Evolutionary conservation across 768 basidiomycete species (phyloP), one percentile per base, ranked within the genome.

Genomic region (Tremella yokohamensis): DNA sequence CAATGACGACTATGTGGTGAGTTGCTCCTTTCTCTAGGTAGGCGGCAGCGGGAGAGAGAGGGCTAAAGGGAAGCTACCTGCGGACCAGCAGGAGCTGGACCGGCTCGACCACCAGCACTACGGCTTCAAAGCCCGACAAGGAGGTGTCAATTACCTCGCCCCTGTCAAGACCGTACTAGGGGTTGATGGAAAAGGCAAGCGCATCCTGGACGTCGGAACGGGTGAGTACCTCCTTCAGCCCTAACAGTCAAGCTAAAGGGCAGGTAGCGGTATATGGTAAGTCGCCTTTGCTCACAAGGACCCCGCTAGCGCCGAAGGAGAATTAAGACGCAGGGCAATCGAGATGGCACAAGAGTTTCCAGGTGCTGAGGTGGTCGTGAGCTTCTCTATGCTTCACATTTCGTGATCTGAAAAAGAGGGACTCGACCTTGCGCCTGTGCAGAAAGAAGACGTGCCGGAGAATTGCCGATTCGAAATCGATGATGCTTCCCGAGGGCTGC

Each of bases 261-360:
- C 24, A 64, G 62, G 59, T 47, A 54, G 58, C 1, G 62, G 58
- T 4, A 54, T 64, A 24, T 63, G 62, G 62, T 63, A 9, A 52
- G 62, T 18, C 34, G 16, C 22, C n/a, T 49, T 8, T 45, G n/a
- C 29, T n/a, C 15, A n/a, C n/a, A n/a, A n/a, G n/a, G n/a, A n/a
- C n/a, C n/a, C n/a, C n/a, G n/a, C n/a, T n/a, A n/a, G n/a, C n/a
- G n/a, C n/a, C n/a, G n/a, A n/a, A n/a, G n/a, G n/a, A n/a, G n/a
- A n/a, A n/a, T n/a, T 25, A n/a, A n/a, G n/a, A 8, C 9, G 1
- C 24, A 61, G 64, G 64, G 50, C 53, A 1, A 52, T 62, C 37
- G 64, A 65, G 45, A 65, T 65, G 56, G 64, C 64, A 3, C 39
- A 44, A 22, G 64, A 65, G 25, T 65, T 58, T 42, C 64, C 64